A percentile compares a stretch with the other conserved stretches of the same genome.
These are phyloP conservation scores for Paramyrothecium sp. DNA, from an alignment of 2,329 filamentous ascomycete genomes.

Conservation along the genomic window DNA sequence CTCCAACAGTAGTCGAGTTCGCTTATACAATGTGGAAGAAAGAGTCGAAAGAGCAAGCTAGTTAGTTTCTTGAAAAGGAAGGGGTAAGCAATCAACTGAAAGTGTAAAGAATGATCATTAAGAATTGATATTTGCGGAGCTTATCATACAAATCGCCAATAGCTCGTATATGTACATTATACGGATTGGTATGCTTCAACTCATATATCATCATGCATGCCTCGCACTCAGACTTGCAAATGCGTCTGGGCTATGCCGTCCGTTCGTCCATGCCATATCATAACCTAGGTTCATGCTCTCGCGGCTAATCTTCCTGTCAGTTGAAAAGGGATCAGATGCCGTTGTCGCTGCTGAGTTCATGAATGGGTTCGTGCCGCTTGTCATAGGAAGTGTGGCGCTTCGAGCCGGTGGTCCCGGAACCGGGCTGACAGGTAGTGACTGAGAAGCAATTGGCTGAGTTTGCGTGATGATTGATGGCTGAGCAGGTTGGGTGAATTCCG, in stretches of 20 bases:
- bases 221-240: constrained; percentile 73
- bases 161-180: constrained; percentile 12
- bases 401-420: constrained; percentile 20
- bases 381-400: constrained; percentile 29
- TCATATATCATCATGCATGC: constrained; percentile 38
- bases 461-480: constrained; percentile 25
- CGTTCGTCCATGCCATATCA: constrained; percentile 65
- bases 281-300: constrained; percentile 69
- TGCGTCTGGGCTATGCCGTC: constrained; percentile 75
- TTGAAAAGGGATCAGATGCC: constrained; percentile 42
- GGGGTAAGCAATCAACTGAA: too few relatives aligned
- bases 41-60: too few relatives aligned
- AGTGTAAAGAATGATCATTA: background rate
- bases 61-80: too few relatives aligned
- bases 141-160: constrained; percentile 7
- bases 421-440: constrained; percentile 23
- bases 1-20: background rate
- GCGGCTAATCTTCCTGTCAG: constrained; percentile 46
- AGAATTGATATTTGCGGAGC: background rate
- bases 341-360: constrained; percentile 27
- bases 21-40: too few relatives aligned
- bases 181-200: constrained; percentile 1
- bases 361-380: constrained; percentile 56
- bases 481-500: constrained; percentile 23
- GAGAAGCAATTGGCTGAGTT: constrained; percentile 18